Evolutionary conservation across 139 green algal species (phyloP), one percentile per base, ranked within the genome.

Genomic region (Picocystis salinarum): DNA sequence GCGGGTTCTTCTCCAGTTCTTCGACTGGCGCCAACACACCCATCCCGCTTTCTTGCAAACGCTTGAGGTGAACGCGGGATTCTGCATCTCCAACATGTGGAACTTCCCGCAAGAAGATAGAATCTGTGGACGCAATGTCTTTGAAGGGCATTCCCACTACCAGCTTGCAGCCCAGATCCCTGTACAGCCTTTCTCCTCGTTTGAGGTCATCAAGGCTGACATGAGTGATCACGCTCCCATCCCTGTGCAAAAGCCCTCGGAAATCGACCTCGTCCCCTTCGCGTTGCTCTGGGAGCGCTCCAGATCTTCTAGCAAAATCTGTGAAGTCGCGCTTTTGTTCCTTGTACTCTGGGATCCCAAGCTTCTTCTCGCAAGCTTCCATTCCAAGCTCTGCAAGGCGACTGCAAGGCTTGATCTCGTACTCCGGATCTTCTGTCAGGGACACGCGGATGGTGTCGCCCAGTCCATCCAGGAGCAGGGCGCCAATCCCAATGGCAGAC

Each of bases 71-170:
- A 19, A 45, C 10, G 27, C 24, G 37, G 11, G 37, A 10, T 12
- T 20, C 23, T 20, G 20, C 22, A 44, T 71, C 45, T 12, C 45
- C 39, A 6, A 33, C 20, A 12, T 40, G 1, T 10, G 63, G 59
- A 11, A 58, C 10, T 52, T 86, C 50, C 29, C 60, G 56, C 71
- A 98, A 68, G 28, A 92, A 50, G 39, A 97, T 62, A 23, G 66
- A 78, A 69, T 98, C 88, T 0, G 62, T 64, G 22, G 86, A 93
- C 33, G 84, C 84, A 26, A 93, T 80, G 65, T 95, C 87, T 62
- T 94, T 95, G 22, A 99, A 95, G 9, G 88, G 88, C 81, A 99
- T 93, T 44, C 88, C 88, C 48, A 99, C 82, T 3, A 69, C 78
- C 63, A 93, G 58, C 77, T 96, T 99, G 59, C 53, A 61, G 2